These are phyloP conservation scores for Caryopteris hybrid DNA, from an alignment of 305 asterid genomes.

Conservation along the genomic window DNA sequence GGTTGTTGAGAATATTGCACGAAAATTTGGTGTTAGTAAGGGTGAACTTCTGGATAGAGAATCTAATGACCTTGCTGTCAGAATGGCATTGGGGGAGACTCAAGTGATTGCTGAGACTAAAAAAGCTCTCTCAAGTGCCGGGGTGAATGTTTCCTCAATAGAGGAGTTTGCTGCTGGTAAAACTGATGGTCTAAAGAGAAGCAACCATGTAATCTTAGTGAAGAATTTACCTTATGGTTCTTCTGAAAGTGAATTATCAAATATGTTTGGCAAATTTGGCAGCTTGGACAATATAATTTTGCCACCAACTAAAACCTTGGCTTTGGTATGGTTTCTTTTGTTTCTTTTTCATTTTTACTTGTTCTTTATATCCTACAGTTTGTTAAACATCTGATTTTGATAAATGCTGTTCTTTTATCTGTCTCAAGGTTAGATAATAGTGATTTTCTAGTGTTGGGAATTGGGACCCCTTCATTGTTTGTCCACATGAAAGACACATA, in stretches of 20 bases:
- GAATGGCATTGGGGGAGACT: constrained; percentile 89
- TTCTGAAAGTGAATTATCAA: constrained; percentile 72
- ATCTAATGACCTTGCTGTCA: constrained; percentile 76
- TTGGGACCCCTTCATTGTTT: neutral
- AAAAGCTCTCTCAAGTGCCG: constrained; percentile 75
- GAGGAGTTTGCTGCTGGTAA: constrained; percentile 83
- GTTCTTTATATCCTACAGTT: neutral
- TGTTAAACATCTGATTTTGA: neutral
- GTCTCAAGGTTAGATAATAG: neutral
- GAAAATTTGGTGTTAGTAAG: constrained; percentile 84
- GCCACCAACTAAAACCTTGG: constrained; percentile 86
- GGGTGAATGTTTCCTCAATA: constrained; percentile 67
- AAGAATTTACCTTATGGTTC: constrained; percentile 91
- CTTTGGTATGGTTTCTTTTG: constrained; percentile 56
- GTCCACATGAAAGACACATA: neutral
- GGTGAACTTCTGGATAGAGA: constrained; percentile 81
- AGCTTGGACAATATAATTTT: constrained; percentile 78
- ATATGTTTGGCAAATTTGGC: constrained; percentile 84
- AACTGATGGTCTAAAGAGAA: constrained; percentile 73
- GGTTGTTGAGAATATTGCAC: constrained; percentile 88
- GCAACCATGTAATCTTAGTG: constrained; percentile 82
- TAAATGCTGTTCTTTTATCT: neutral
- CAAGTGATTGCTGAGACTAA: constrained; percentile 94
- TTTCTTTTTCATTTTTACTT: neutral
- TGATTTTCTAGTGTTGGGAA: neutral